Conservation (phyloP, 768 basidiomycete genomes). For the Sarcomyxa edulis region DNA sequence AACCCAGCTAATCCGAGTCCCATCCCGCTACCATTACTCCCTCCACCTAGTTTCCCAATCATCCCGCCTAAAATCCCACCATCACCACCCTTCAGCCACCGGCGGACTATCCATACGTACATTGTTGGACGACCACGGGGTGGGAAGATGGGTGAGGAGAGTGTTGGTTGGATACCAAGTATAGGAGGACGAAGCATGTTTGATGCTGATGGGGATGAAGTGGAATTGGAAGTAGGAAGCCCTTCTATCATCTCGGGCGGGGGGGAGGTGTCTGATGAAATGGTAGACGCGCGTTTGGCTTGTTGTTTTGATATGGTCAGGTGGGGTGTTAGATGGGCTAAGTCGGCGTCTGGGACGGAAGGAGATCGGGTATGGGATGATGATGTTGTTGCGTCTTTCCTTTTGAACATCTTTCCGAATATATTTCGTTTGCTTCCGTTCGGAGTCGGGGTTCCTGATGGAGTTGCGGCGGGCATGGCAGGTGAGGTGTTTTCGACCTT, state of each 20-base stretch:
- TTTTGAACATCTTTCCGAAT: constrained; percentile 71
- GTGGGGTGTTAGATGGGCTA: neutral
- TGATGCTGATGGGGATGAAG: neutral
- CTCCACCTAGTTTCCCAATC: constrained; percentile 27
- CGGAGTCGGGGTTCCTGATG: constrained; percentile 15
- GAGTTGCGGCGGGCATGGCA: constrained; percentile 10
- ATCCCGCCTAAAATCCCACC: constrained; percentile 39
- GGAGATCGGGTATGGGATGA: constrained; percentile 1
- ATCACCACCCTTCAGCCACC: constrained; percentile 61
- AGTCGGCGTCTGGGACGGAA: neutral
- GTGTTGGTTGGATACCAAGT: constrained; percentile 65
- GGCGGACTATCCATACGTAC: constrained; percentile 75
- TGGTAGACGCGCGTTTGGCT: neutral
- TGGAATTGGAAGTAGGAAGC: neutral
- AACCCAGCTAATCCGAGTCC: constrained; percentile 6
- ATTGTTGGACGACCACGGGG: constrained; percentile 33
- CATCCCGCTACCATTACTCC: constrained; percentile 6
- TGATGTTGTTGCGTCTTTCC: constrained; percentile 23
- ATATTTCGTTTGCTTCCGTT: constrained; percentile 49
- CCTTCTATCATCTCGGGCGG: too few species aligned
- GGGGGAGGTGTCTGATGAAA: constrained; percentile 8
- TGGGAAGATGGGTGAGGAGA: constrained; percentile 19
- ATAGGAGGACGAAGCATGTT: constrained; percentile 30
- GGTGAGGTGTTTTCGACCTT: too few species aligned
- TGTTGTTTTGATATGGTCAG: neutral